These are phyloP conservation scores for Candida palmyrensis DNA, from an alignment of 805 yeast genomes.

Conservation along the genomic window DNA sequence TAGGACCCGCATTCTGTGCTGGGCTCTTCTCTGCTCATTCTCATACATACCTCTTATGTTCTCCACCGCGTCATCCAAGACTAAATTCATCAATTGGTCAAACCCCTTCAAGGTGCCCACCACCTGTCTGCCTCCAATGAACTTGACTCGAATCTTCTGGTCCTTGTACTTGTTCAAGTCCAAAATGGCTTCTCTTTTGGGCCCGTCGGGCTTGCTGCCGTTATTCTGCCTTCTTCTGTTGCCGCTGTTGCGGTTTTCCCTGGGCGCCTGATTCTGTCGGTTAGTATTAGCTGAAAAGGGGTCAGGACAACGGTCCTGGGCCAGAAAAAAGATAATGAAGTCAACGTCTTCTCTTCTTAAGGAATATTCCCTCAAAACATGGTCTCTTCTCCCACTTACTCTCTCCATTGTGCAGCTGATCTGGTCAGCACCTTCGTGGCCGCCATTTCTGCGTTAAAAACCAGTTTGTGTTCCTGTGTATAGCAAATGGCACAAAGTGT, in stretches of 20 bases:
- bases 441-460: too few relatives aligned
- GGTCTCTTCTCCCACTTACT: too few relatives aligned
- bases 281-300: conserved; percentile 2
- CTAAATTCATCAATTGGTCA: conserved; percentile 77
- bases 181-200: conserved; percentile 85
- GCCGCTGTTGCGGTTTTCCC: conserved; percentile 12
- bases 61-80: conserved; percentile 68
- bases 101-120: conserved; percentile 78
- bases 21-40: conserved; percentile 1
- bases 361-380: too few relatives aligned
- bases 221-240: conserved; percentile 11
- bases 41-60: conserved; percentile 45
- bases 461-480: too few relatives aligned
- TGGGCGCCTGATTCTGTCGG: conserved; percentile 9
- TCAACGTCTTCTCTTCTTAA: too few relatives aligned
- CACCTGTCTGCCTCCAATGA: conserved; percentile 84
- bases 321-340: too few relatives aligned
- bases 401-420: too few relatives aligned
- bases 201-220: conserved; percentile 49
- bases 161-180: conserved; percentile 76
- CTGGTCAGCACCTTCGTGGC: too few relatives aligned
- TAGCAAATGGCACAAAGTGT: too few relatives aligned
- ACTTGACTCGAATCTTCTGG: conserved; percentile 65
- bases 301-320: too few relatives aligned
- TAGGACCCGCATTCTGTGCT: not conserved